phyloP scores from a whole-genome alignment of 768 basidiomycete genomes.

The Phanerochaete carnosa region DNA sequence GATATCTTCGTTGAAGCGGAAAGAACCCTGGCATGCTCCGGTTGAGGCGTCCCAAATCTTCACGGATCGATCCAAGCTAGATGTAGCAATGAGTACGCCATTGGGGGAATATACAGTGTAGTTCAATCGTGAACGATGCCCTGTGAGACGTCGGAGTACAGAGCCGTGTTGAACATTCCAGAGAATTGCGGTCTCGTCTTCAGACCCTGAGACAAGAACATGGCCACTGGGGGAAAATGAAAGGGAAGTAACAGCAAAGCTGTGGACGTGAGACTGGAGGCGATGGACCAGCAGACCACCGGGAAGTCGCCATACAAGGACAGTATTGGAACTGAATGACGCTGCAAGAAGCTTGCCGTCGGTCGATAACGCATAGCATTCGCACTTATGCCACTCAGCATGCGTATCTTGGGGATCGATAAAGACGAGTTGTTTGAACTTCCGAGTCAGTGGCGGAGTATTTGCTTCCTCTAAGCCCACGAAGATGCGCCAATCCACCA shows the following conservation, averaged over 20 bases:
- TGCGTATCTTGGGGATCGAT: too few relatives aligned
- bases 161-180: slow-evolving; percentile 18
- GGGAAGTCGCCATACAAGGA: slow-evolving; percentile 24
- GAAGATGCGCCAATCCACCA: too few relatives aligned
- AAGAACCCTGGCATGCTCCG: not conserved
- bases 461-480: too few relatives aligned
- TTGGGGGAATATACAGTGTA: slow-evolving; percentile 24
- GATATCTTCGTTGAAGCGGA: too few relatives aligned
- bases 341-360: too few relatives aligned
- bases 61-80: slow-evolving; percentile 16
- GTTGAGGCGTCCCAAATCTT: slow-evolving; percentile 22
- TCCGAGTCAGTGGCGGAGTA: too few relatives aligned
- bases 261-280: slow-evolving; percentile 8
- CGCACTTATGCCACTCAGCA: too few relatives aligned
- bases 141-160: not conserved
- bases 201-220: slow-evolving; percentile 20
- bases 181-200: slow-evolving; percentile 15
- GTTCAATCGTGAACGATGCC: slow-evolving; percentile 6
- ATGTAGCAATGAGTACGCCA: slow-evolving; percentile 18
- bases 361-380: too few relatives aligned
- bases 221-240: slow-evolving; percentile 24
- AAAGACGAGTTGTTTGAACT: too few relatives aligned
- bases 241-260: slow-evolving; percentile 12
- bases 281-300: slow-evolving; percentile 4
- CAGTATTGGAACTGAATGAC: not conserved